Base-by-base conservation (phyloP, 345 rosid species). In the Cardamine resedifolia region DNA sequence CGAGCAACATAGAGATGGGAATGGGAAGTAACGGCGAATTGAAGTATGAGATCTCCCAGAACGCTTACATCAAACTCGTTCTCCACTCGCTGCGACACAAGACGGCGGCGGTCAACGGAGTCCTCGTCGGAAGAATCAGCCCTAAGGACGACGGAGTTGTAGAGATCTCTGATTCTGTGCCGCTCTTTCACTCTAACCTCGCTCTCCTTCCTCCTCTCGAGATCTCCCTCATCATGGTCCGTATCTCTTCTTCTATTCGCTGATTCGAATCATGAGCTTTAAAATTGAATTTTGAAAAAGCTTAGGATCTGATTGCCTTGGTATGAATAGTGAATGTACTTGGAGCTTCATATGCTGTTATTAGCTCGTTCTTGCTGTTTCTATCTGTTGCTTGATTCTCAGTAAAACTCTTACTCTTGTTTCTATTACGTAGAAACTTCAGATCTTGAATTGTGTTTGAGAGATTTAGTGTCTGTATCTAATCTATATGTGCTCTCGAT, bases 201-300 rank as follows among this genome's bases (percentile, higher is more conserved):
- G 90, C 92, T 28, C 85, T 92, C 57, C 95, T 91, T 23, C 96
- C 99, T 70, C 88, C 93, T 47, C 88, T 95, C 60, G 98, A 95
- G 92, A 90, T 91, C 88, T 83, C 99, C 11, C 93, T 95, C 68
- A 82, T 90, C 85, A 78, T 91, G 91, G 99, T 94, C 68, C 1
- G 43, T 43, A 6, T 24, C 5, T 59, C 66, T 34, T 21, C 27
- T 34, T 59, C 44, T 48, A 26, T 53, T 16, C 39, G 21, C 67
- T 39, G 50, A 31, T 58, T 66, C 21, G 44, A 60, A 61, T 60
- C 33, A 7, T 20, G 15, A 20, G 20, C 47, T 66, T 30, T 30
- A 28, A 16, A 49, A 49, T 49, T 21, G 66, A 74, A n/a, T 33
- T 41, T 19, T 21, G 51, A 10, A 12, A 2, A 3, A 44, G 10